Evolutionary conservation across 75 land plant species (phyloP), one percentile per base, ranked within the genome.

Genomic region (Gnetum montanum): DNA sequence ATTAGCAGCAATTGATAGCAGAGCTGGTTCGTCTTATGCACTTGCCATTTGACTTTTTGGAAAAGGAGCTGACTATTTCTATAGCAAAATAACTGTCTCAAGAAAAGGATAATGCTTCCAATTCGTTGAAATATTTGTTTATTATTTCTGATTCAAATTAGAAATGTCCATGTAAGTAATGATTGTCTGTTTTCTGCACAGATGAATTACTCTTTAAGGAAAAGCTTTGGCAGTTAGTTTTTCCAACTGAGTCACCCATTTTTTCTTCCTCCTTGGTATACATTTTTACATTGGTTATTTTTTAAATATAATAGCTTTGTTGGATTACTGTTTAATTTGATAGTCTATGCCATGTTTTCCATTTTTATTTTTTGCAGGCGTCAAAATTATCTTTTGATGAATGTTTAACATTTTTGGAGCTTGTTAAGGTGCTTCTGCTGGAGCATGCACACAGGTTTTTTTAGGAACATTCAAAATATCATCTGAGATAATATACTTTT

Each of bases 201-300:
- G 97, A 87, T 66, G 99, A 88, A 22, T 57, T 60, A 40, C 34
- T 90, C 7, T 11, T 58, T 1, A 95, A 84, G 72, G 99, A 95
- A 46, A 95, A 84, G 69, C 64, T 95, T 27, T 86, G 91, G 96
- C 46, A 54, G 27, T 49, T 82, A 62, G 58, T 90, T 52, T 60
- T 78, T 56, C 87, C 78, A 59, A 83, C 64, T 54, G 88, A 95
- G 43, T 81, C 88, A 33, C 62, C 76, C 19, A 35, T 95, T 19
- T 49, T 84, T 12, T 68, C 97, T 28, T 46, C 77, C 53, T 57
- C 84, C 6, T 52, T 78, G 91, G 99, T 94, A 81, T 49, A 37
- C 49, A 22, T 51, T 66, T 45, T 24, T n/a, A n/a, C 22, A 23
- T 1, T 34, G 12, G 22, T 0, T 58, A 7, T 27, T 16, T 44